Base-by-base conservation (phyloP, 1,284 basidiomycete genomes). In the Chondrostereum purpureum region DNA sequence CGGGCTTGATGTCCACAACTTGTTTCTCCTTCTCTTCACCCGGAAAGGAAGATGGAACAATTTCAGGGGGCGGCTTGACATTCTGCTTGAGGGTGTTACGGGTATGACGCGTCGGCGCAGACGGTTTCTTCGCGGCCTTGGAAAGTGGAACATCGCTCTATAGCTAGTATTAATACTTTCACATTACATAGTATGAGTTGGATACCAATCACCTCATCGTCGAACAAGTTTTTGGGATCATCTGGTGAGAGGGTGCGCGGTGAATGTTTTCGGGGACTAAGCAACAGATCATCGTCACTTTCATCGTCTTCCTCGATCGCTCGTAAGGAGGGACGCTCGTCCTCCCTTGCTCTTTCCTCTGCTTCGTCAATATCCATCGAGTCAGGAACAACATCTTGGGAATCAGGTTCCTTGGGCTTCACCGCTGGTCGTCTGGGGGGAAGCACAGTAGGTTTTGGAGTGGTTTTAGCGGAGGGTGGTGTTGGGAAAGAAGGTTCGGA, bases 271-370 rank as follows among this genome's bases (percentile, higher is more conserved):
- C n/a, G n/a, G n/a, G n/a, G n/a, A n/a, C n/a, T n/a, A n/a, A n/a
- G n/a, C n/a, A n/a, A n/a, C n/a, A n/a, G n/a, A n/a, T n/a, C n/a
- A n/a, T n/a, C n/a, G n/a, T n/a, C n/a, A n/a, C n/a, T n/a, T n/a
- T n/a, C n/a, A n/a, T n/a, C n/a, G n/a, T n/a, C n/a, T n/a, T n/a
- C n/a, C n/a, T n/a, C n/a, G n/a, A n/a, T n/a, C n/a, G n/a, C n/a
- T n/a, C n/a, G n/a, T n/a, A n/a, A n/a, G n/a, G n/a, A n/a, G n/a
- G 76, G 77, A 33, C 70, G 44, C 18, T 73, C 69, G 8, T 69
- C 68, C 12, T 72, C 70, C 2, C 67, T 65, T 21, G 70, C 66
- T 5, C 55, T 51, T 17, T 56, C 55, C 27, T 60, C 61, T 34
- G 52, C 43, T 16, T 54, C 56, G 27, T 63, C 60, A 21, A 59